These are phyloP conservation scores for Dactylellina cionopaga DNA, from an alignment of 2,329 filamentous ascomycete species.

Conservation along the genomic window DNA sequence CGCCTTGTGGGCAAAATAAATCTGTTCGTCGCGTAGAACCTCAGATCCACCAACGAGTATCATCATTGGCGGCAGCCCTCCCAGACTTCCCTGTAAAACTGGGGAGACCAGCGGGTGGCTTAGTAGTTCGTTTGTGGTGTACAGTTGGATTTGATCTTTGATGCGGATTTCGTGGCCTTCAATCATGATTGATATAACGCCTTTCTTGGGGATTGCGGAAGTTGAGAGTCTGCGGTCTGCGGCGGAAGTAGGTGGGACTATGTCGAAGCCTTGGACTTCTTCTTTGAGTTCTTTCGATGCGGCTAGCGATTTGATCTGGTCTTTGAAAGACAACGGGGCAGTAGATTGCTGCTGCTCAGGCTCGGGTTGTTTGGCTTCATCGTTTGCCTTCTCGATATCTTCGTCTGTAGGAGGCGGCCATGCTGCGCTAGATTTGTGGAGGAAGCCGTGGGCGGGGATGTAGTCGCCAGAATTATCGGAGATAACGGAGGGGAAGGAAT, in stretches of 20 bases:
- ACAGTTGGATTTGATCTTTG: conserved; percentile 92
- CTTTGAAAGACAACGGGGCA: conserved; percentile 13
- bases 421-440: conserved; percentile 85
- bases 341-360: not conserved
- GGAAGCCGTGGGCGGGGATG: conserved; percentile 85
- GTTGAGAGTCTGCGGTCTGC: not conserved
- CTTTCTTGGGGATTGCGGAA: conserved; percentile 28
- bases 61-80: conserved; percentile 85
- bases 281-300: conserved; percentile 58
- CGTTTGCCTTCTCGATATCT: conserved; percentile 66
- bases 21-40: conserved; percentile 89
- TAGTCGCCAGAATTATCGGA: conserved; percentile 72
- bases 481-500: conserved; percentile 91
- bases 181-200: conserved; percentile 69
- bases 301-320: conserved; percentile 39
- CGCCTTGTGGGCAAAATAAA: conserved; percentile 93
- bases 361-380: conserved; percentile 64
- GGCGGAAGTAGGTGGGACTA: conserved; percentile 39
- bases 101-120: conserved; percentile 91
- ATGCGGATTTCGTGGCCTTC: conserved; percentile 77
- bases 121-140: conserved; percentile 80
- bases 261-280: conserved; percentile 60
- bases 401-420: conserved; percentile 92
- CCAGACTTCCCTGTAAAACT: conserved; percentile 84
- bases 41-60: conserved; percentile 89